Conservation (phyloP, 2,329 filamentous ascomycete species). For the Geoglossum cookeanum region DNA sequence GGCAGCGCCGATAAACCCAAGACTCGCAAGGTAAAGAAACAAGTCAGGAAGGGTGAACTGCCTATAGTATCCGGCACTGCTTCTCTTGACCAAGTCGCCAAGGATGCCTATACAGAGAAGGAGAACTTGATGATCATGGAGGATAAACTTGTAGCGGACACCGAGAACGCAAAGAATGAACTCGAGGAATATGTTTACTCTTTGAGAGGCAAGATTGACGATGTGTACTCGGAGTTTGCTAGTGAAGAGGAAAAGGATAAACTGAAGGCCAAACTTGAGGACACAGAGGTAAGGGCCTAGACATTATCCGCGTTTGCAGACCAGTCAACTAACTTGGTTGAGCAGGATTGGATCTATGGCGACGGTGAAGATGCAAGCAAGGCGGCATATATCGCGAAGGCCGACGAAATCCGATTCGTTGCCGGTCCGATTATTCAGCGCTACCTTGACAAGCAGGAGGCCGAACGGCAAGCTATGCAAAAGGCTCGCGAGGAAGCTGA, state of each 20-base stretch:
- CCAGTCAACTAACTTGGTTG: neutral
- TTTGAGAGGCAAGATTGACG: slow-evolving; percentile 84
- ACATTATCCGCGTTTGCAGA: neutral
- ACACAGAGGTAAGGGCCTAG: slow-evolving; percentile 52
- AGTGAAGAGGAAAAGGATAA: slow-evolving; percentile 84
- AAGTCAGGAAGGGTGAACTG: slow-evolving; percentile 91
- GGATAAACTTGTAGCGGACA: slow-evolving; percentile 95
- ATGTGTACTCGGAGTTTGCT: slow-evolving; percentile 73
- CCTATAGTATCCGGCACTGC: slow-evolving; percentile 70
- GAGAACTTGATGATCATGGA: slow-evolving; percentile 89
- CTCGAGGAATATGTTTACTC: slow-evolving; percentile 97
- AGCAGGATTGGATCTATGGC: slow-evolving; percentile 92
- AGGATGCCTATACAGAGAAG: slow-evolving; percentile 54
- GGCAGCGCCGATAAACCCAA: slow-evolving; percentile 51
- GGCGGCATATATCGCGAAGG: slow-evolving; percentile 83
- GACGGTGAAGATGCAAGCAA: slow-evolving; percentile 91
- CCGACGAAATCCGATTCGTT: slow-evolving; percentile 82
- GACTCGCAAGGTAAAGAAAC: slow-evolving; percentile 98
- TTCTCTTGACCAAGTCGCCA: slow-evolving; percentile 51
- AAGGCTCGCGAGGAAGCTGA: slow-evolving; percentile 45
- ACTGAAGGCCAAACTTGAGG: slow-evolving; percentile 64
- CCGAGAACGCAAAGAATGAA: slow-evolving; percentile 99
- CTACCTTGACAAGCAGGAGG: slow-evolving; percentile 86
- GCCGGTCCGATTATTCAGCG: slow-evolving; percentile 84
- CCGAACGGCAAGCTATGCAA: slow-evolving; percentile 56